phyloP scores from a whole-genome alignment of 208 protist genomes.

The Herpetomonas tarakana region DNA sequence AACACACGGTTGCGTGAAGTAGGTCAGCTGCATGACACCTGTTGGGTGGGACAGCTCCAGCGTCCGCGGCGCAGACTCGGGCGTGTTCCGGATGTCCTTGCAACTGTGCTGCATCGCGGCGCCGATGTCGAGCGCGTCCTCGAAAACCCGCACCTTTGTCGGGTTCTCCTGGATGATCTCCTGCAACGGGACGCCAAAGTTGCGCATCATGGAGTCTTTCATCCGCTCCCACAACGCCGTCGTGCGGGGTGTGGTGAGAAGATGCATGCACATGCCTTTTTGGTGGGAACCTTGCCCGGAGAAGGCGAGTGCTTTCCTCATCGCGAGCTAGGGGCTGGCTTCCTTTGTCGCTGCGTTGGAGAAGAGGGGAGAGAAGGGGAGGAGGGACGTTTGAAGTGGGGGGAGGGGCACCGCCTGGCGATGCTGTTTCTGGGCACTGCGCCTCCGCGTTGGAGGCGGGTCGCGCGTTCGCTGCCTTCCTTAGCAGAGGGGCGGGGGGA shows the following conservation, averaged over 20 bases:
- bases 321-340: neutral
- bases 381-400: too few relatives aligned
- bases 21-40: slow-evolving; percentile 77
- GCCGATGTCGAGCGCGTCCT: slow-evolving; percentile 50
- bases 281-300: slow-evolving; percentile 77
- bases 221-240: slow-evolving; percentile 67
- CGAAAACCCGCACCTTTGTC: slow-evolving; percentile 28
- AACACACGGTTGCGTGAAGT: slow-evolving; percentile 80
- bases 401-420: too few relatives aligned
- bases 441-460: too few relatives aligned
- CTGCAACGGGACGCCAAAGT: slow-evolving; percentile 70
- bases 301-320: slow-evolving; percentile 64
- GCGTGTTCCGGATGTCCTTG: slow-evolving; percentile 31
- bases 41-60: slow-evolving; percentile 41
- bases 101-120: slow-evolving; percentile 32
- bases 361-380: too few relatives aligned
- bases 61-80: slow-evolving; percentile 42
- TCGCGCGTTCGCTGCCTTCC: too few relatives aligned
- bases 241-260: slow-evolving; percentile 28
- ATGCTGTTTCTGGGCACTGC: too few relatives aligned
- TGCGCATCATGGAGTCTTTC: slow-evolving; percentile 65
- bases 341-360: too few relatives aligned
- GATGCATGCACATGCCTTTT: slow-evolving; percentile 72
- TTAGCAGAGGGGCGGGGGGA: too few relatives aligned
- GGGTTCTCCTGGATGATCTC: slow-evolving; percentile 80